Conservation (phyloP, 2,329 filamentous ascomycete species). For the Paramyrothecium sp. region DNA sequence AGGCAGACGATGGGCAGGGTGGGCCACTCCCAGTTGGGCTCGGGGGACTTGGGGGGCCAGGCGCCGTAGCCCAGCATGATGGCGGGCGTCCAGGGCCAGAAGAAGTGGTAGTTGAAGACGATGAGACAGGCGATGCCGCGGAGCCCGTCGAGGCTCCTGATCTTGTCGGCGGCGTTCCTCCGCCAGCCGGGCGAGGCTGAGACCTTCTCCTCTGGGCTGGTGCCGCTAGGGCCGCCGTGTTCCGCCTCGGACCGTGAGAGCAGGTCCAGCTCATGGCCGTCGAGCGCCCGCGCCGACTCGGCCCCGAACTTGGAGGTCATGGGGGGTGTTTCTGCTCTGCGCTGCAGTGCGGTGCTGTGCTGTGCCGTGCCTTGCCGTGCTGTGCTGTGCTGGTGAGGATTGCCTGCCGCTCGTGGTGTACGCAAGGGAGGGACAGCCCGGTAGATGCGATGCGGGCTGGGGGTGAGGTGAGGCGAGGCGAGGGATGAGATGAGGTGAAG, state of each 20-base stretch:
- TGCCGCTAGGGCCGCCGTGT: conserved; percentile 2
- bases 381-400: too few species aligned
- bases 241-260: conserved; percentile 7
- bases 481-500: too few species aligned
- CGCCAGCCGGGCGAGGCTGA: conserved; percentile 6
- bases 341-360: too few species aligned
- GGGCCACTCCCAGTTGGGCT: conserved; percentile 28
- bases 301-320: background rate
- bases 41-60: conserved; percentile 29
- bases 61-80: conserved; percentile 40
- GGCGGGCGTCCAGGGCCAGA: conserved; percentile 37
- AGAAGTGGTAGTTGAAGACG: conserved; percentile 41
- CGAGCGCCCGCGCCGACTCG: conserved; percentile 12
- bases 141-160: conserved; percentile 37
- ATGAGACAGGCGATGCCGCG: conserved; percentile 39
- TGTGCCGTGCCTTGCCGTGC: too few species aligned
- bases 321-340: background rate
- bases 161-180: conserved; percentile 27
- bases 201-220: conserved; percentile 5
- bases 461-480: too few species aligned
- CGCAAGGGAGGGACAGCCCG: too few species aligned
- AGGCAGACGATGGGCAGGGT: conserved; percentile 38
- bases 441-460: too few species aligned
- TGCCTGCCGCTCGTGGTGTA: too few species aligned
- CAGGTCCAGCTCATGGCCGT: conserved; percentile 12